Percentiles rank a stretch among this genome's conserved stretches.
Evolutionary conservation across 306 rosid species (phyloP).

Genomic region (Rubus idaeus): DNA sequence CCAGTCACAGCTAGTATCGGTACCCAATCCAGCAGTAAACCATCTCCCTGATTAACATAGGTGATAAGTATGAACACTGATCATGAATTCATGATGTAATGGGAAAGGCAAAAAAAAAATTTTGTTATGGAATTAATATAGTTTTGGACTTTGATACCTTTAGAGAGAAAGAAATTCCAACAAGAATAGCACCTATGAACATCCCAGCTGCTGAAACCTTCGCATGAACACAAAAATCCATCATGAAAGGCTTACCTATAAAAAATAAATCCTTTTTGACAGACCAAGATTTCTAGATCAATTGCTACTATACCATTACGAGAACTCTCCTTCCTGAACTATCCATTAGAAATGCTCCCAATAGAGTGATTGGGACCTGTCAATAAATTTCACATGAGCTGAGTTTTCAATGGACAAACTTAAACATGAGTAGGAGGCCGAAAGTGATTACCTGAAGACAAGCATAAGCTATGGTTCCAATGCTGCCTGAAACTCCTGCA

Average conservation of each 20-base stretch:
- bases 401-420: neutral
- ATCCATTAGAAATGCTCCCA: conserved; percentile 45
- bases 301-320: conserved; percentile 35
- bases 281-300: neutral
- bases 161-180: conserved; percentile 45
- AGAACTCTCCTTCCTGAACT: conserved; percentile 52
- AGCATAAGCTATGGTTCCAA: conserved; percentile 65
- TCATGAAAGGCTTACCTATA: neutral
- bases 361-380: conserved; percentile 47
- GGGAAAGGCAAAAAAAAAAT: neutral
- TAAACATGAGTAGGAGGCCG: neutral
- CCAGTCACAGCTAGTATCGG: conserved; percentile 36
- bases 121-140: neutral
- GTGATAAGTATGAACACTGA: neutral
- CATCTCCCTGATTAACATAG: conserved; percentile 24
- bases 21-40: conserved; percentile 31
- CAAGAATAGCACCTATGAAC: conserved; percentile 41
- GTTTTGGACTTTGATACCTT: conserved; percentile 18
- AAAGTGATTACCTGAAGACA: conserved; percentile 51
- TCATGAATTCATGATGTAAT: neutral
- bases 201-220: conserved; percentile 57
- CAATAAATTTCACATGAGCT: conserved; percentile 2
- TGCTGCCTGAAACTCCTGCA: conserved; percentile 57
- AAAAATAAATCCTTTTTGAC: neutral
- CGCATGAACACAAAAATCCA: conserved; percentile 3